Conservation (phyloP, 2,329 filamentous ascomycete genomes). For the Elsinoe batatas region DNA sequence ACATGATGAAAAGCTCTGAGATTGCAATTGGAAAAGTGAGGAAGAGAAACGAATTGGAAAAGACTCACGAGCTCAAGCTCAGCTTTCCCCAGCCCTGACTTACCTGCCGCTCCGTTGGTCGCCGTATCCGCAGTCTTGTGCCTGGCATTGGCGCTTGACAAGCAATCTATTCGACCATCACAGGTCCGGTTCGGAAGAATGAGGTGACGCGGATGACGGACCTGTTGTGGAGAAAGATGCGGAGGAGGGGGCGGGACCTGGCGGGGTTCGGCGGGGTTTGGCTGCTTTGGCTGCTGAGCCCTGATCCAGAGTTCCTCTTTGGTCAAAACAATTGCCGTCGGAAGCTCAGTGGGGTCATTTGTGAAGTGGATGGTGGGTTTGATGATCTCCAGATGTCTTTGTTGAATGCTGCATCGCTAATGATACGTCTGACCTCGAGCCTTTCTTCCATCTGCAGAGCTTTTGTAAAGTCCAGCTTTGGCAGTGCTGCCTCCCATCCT, state of each 20-base stretch:
- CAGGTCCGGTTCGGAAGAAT: neutral
- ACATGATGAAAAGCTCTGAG: neutral
- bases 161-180: neutral
- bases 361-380: neutral
- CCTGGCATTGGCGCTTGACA: slow-evolving; percentile 7
- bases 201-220: slow-evolving; percentile 5
- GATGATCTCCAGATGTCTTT: neutral
- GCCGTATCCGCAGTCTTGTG: neutral
- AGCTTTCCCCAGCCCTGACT: neutral
- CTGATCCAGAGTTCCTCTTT: neutral
- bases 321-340: neutral
- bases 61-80: neutral
- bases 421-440: slow-evolving; percentile 34
- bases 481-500: slow-evolving; percentile 37
- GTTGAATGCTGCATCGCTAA: neutral
- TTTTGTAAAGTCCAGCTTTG: slow-evolving; percentile 36
- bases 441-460: slow-evolving; percentile 30
- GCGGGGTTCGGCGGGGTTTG: slow-evolving; percentile 12
- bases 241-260: slow-evolving; percentile 8
- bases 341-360: neutral
- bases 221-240: neutral
- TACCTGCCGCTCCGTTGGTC: neutral
- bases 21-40: neutral
- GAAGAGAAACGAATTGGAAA: neutral
- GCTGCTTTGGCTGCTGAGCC: neutral